A percentile compares a stretch with the other conserved stretches of the same genome.
These are phyloP conservation scores for Immersiella caudata DNA, from an alignment of 495 filamentous ascomycete genomes.

Conservation along the genomic window DNA sequence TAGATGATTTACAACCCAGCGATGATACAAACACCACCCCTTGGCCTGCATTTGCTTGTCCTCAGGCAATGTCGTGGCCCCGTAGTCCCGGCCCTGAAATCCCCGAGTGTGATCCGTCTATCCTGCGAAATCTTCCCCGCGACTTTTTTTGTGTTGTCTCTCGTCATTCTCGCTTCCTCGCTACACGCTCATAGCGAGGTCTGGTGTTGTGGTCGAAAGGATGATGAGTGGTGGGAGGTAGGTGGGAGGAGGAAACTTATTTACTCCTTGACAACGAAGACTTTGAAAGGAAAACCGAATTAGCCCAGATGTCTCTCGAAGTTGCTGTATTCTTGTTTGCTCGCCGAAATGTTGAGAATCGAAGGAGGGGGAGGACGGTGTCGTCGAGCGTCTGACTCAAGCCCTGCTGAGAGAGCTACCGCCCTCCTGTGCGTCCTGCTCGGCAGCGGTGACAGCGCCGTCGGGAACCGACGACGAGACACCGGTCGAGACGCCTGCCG, in stretches of 20 bases:
- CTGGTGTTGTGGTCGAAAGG: slow-evolving; percentile 4
- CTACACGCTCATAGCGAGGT: slow-evolving; percentile 11
- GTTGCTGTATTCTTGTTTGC: not conserved
- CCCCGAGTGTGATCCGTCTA: not conserved
- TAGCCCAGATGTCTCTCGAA: slow-evolving; percentile 24
- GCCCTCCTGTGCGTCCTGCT: slow-evolving; percentile 38
- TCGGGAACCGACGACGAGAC: slow-evolving; percentile 8
- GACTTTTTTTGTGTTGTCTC: slow-evolving; percentile 8
- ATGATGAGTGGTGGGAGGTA: slow-evolving; percentile 9
- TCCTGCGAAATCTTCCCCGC: not conserved
- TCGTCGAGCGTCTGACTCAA: slow-evolving; percentile 6
- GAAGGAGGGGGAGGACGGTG: slow-evolving; percentile 7
- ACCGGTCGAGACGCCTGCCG: slow-evolving; percentile 10
- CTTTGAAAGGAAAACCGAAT: slow-evolving; percentile 26
- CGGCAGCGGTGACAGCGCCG: slow-evolving; percentile 33
- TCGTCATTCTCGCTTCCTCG: slow-evolving; percentile 11
- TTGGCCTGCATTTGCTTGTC: not conserved
- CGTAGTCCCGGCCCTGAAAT: not conserved
- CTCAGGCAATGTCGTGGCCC: not conserved
- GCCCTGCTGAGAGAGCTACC: slow-evolving; percentile 25
- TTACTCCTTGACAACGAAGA: slow-evolving; percentile 36
- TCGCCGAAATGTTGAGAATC: not conserved
- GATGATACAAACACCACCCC: slow-evolving; percentile 9
- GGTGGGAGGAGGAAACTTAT: slow-evolving; percentile 13
- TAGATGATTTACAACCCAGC: slow-evolving; percentile 13